A percentile compares a stretch with the other conserved stretches of the same genome.
phyloP scores from a whole-genome alignment of 805 yeast species.

The Candida hungchunana region DNA sequence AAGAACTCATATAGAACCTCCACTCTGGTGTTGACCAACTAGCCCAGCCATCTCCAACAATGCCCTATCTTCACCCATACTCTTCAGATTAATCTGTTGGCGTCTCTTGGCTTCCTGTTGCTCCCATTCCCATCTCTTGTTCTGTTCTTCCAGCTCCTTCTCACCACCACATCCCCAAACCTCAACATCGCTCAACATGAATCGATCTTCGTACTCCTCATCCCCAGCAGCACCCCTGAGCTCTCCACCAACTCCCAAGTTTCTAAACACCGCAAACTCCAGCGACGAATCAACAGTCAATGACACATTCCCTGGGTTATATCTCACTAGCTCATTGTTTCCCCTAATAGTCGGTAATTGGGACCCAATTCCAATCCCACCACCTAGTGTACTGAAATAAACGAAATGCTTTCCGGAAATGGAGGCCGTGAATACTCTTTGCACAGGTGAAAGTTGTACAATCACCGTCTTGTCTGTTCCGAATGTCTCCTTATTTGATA shows the following conservation, averaged over 20 bases:
- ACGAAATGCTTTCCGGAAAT: slow-evolving; percentile 37
- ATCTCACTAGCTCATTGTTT: slow-evolving; percentile 36
- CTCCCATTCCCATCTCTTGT: slow-evolving; percentile 87
- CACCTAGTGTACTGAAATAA: slow-evolving; percentile 69
- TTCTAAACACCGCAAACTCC: slow-evolving; percentile 79
- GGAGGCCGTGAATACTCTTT: slow-evolving; percentile 45
- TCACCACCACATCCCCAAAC: slow-evolving; percentile 91
- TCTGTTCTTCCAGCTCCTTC: slow-evolving; percentile 72
- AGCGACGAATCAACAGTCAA: slow-evolving; percentile 71
- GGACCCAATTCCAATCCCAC: slow-evolving; percentile 82
- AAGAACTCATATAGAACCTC: slow-evolving; percentile 35
- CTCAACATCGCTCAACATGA: slow-evolving; percentile 70
- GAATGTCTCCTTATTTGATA: slow-evolving; percentile 66
- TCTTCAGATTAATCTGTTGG: slow-evolving; percentile 60
- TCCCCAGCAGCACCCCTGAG: slow-evolving; percentile 27
- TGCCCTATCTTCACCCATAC: slow-evolving; percentile 78
- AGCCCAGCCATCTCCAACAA: slow-evolving; percentile 79
- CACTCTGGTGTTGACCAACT: slow-evolving; percentile 45
- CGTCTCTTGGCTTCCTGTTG: slow-evolving; percentile 78
- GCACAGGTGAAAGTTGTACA: slow-evolving; percentile 63
- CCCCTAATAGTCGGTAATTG: slow-evolving; percentile 54
- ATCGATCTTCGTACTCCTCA: slow-evolving; percentile 59
- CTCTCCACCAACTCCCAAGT: slow-evolving; percentile 53
- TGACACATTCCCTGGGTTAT: slow-evolving; percentile 72
- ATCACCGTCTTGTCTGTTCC: slow-evolving; percentile 59